These are phyloP conservation scores for Moesziomyces sp. DNA, from an alignment of 1,284 basidiomycete species.

Conservation along the genomic window DNA sequence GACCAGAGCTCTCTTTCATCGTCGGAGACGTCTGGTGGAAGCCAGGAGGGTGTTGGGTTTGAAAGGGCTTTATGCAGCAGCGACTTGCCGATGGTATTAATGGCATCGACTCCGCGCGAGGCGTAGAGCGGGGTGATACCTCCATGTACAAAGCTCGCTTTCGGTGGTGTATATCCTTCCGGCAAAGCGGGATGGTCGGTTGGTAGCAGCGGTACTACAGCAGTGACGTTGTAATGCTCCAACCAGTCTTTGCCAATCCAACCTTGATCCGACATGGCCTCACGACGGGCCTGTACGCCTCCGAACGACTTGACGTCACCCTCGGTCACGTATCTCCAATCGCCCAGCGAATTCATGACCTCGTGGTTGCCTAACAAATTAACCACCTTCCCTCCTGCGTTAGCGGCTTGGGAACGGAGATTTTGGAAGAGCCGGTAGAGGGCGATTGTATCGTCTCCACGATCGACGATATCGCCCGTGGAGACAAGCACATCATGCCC, in stretches of 20 bases:
- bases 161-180: conserved; percentile 13
- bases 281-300: conserved; percentile 36
- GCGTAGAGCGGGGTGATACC: conserved; percentile 62
- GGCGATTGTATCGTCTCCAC: conserved; percentile 63
- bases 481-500: conserved; percentile 60
- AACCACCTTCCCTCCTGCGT: conserved; percentile 51
- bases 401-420: conserved; percentile 46
- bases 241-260: conserved; percentile 65
- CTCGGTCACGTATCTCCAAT: conserved; percentile 69
- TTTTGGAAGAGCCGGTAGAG: conserved; percentile 60
- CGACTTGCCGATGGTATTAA: conserved; percentile 51
- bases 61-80: conserved; percentile 56
- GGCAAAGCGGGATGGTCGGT: conserved; percentile 14
- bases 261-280: conserved; percentile 68
- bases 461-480: conserved; percentile 66
- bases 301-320: conserved; percentile 68
- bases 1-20: conserved; percentile 53
- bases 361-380: conserved; percentile 61
- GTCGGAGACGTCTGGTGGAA: conserved; percentile 36
- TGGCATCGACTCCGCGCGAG: conserved; percentile 26
- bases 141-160: conserved; percentile 62
- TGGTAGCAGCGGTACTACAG: conserved; percentile 45
- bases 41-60: conserved; percentile 5
- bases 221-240: conserved; percentile 52
- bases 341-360: conserved; percentile 67